A percentile compares a stretch with the other conserved stretches of the same genome.
phyloP scores from a whole-genome alignment of 306 rosid species.

The Rosa rugosa region DNA sequence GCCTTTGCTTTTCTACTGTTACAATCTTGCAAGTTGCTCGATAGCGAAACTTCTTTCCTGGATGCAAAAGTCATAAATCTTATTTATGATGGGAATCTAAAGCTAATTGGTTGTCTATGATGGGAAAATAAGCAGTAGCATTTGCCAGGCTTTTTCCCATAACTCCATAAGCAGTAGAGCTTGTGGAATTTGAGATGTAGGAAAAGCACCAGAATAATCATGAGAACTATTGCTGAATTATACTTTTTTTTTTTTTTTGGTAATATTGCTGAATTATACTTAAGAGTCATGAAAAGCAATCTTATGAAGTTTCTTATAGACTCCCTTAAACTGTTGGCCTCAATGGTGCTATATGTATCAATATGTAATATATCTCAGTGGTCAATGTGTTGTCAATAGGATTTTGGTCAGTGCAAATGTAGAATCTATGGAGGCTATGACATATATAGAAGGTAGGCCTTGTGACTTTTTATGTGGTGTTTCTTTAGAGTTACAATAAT shows the following conservation, averaged over 20 bases:
- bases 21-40: neutral
- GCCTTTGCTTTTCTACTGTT: neutral
- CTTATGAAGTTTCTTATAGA: no score
- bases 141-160: neutral
- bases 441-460: neutral
- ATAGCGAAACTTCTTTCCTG: neutral
- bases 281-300: no score
- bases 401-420: neutral
- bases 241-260: no score
- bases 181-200: neutral
- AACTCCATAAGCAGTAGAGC: neutral
- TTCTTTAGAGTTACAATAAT: neutral
- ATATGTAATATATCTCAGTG: neutral
- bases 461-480: no score
- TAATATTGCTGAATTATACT: neutral
- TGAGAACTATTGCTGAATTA: neutral
- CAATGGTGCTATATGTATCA: neutral
- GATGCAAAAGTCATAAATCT: neutral
- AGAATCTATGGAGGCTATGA: neutral
- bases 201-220: neutral
- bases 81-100: neutral
- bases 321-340: no score
- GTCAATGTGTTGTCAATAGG: neutral
- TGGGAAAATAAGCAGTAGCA: neutral
- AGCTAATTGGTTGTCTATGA: neutral